phyloP scores from a whole-genome alignment of 2,329 filamentous ascomycete species.

The Juglanconis sp. region DNA sequence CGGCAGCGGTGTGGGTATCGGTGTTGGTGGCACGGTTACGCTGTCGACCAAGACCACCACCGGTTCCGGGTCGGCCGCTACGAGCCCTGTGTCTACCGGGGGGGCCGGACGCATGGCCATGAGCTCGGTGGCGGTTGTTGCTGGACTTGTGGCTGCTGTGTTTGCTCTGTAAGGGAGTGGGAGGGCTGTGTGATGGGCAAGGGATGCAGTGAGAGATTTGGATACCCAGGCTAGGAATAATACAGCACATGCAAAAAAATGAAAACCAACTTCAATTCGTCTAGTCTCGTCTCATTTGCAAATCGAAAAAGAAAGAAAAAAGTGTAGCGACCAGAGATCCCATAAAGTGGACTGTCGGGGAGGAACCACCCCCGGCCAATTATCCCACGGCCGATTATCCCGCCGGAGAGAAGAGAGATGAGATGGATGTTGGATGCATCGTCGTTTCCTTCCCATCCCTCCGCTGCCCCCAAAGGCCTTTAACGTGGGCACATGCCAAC shows the following conservation, averaged over 20 bases:
- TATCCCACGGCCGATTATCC: too few relatives aligned
- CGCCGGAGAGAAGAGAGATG: too few relatives aligned
- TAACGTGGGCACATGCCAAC: too few relatives aligned
- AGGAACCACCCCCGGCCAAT: too few relatives aligned
- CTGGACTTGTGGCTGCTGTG: slow-evolving; percentile 38
- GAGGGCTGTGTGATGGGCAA: background rate
- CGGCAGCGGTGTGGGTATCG: background rate
- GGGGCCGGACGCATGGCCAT: slow-evolving; percentile 33
- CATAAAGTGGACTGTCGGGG: too few relatives aligned
- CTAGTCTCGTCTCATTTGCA: too few relatives aligned
- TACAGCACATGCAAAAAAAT: background rate
- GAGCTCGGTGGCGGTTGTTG: slow-evolving; percentile 36
- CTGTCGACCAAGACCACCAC: slow-evolving; percentile 16
- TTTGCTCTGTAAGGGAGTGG: slow-evolving; percentile 22
- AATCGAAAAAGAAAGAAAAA: too few relatives aligned
- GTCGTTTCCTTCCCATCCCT: too few relatives aligned
- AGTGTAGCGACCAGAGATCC: too few relatives aligned
- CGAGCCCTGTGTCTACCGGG: background rate
- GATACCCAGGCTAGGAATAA: slow-evolving; percentile 13
- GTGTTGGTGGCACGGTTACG: slow-evolving; percentile 13
- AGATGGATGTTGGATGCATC: too few relatives aligned
- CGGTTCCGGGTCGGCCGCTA: slow-evolving; percentile 19
- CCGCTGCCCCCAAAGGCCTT: too few relatives aligned
- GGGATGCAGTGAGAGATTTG: background rate
- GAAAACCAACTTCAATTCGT: too few relatives aligned